A percentile compares a stretch with the other conserved stretches of the same genome.
Conservation (phyloP, 306 rosid species). For the Fagus sylvatica region DNA sequence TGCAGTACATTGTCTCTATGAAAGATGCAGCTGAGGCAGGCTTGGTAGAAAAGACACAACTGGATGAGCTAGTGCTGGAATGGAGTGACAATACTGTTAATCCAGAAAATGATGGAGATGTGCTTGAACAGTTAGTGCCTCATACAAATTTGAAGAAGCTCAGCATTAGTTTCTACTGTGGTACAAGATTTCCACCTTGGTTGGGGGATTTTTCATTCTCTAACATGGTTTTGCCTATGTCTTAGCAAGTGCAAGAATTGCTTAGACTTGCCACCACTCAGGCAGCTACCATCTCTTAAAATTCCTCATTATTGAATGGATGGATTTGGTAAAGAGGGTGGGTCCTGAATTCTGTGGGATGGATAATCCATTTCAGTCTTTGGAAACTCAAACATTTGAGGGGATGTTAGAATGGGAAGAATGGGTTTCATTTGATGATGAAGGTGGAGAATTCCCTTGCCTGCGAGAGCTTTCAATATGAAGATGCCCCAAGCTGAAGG, state of each 20-base stretch:
- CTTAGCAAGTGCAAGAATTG: neutral
- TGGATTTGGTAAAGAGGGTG: neutral
- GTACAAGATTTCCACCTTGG: conserved; percentile 19
- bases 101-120: neutral
- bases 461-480: conserved; percentile 19
- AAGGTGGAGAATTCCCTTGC: conserved; percentile 1
- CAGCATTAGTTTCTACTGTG: neutral
- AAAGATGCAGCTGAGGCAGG: neutral
- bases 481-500: too few relatives aligned
- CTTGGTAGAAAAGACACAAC: neutral
- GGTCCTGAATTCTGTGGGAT: conserved; percentile 14
- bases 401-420: conserved; percentile 26
- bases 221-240: neutral
- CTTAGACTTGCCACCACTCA: conserved; percentile 6
- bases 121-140: conserved; percentile 12
- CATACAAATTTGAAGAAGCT: neutral
- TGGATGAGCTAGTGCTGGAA: neutral
- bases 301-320: neutral
- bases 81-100: neutral
- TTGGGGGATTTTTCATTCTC: neutral
- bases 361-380: too few relatives aligned
- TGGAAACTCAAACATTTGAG: too few relatives aligned
- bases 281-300: conserved; percentile 11
- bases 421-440: conserved; percentile 19
- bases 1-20: neutral